These are phyloP conservation scores for Wickerhamomyces queroliae DNA, from an alignment of 805 yeast species.

Conservation along the genomic window DNA sequence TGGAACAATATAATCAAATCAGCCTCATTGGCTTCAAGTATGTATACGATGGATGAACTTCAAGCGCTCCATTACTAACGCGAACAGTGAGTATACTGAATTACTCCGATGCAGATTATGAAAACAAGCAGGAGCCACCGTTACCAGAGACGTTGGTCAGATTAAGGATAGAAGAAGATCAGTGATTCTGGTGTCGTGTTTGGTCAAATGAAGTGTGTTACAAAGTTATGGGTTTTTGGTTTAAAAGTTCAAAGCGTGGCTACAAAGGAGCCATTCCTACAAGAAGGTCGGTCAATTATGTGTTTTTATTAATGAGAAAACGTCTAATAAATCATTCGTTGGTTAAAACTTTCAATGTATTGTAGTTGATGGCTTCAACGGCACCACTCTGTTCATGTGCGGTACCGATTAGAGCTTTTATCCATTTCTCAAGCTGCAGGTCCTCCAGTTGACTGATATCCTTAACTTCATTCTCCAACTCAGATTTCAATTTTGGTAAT, in stretches of 20 bases:
- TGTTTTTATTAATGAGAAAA: slow-evolving; percentile 15
- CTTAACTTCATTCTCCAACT: slow-evolving; percentile 17
- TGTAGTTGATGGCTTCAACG: slow-evolving; percentile 30
- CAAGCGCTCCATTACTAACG: slow-evolving; percentile 7
- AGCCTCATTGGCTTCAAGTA: slow-evolving; percentile 48
- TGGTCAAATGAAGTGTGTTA: too few species aligned
- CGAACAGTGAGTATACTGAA: slow-evolving; percentile 33
- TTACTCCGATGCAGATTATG: slow-evolving; percentile 26
- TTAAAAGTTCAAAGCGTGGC: neutral
- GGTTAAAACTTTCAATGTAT: slow-evolving; percentile 25
- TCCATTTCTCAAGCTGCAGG: slow-evolving; percentile 19
- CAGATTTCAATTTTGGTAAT: slow-evolving; percentile 17
- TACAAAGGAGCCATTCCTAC: too few species aligned
- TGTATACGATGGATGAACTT: slow-evolving; percentile 2
- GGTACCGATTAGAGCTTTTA: slow-evolving; percentile 30
- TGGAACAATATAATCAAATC: slow-evolving; percentile 62
- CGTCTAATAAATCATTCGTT: slow-evolving; percentile 4
- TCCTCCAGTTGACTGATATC: slow-evolving; percentile 10
- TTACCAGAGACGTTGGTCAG: slow-evolving; percentile 65
- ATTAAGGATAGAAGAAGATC: slow-evolving; percentile 42
- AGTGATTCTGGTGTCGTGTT: too few species aligned
- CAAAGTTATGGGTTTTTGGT: neutral
- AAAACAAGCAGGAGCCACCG: slow-evolving; percentile 32
- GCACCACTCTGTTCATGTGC: slow-evolving; percentile 31
- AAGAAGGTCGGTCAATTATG: too few species aligned